phyloP scores from a whole-genome alignment of 768 basidiomycete genomes.

The Lactifluus subvellereus region DNA sequence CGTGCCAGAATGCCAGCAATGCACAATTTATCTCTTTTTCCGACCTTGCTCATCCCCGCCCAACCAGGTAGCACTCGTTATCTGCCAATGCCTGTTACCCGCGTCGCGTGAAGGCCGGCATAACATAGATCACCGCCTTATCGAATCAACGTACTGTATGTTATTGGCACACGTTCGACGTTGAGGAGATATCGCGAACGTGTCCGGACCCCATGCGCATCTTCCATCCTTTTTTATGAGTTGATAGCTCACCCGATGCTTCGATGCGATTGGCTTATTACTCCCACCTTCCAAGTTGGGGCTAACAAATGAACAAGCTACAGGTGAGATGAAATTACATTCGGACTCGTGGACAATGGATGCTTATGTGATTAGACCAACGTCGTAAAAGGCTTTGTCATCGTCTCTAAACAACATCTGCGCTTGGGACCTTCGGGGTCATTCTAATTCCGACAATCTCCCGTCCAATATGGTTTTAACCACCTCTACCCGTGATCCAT shows the following conservation, averaged over 20 bases:
- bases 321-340: background rate
- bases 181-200: background rate
- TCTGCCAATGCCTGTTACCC: constrained; percentile 1
- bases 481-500: background rate
- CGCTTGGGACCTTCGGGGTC: background rate
- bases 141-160: background rate
- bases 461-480: background rate
- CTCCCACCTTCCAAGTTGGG: background rate
- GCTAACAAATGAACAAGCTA: background rate
- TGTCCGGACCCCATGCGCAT: background rate
- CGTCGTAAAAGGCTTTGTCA: background rate
- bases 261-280: background rate
- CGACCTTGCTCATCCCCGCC: background rate
- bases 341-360: background rate
- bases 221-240: background rate
- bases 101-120: background rate
- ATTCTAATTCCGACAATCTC: background rate
- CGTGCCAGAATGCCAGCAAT: constrained; percentile 5
- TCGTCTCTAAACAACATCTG: background rate
- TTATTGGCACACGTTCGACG: constrained; percentile 7
- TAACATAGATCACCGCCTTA: background rate
- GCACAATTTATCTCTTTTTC: background rate
- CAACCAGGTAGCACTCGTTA: constrained; percentile 5
- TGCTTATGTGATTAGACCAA: background rate
- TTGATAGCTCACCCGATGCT: background rate